Evolutionary conservation across 2,329 filamentous ascomycete species (phyloP).

Genomic region (Fusarium sp.): DNA sequence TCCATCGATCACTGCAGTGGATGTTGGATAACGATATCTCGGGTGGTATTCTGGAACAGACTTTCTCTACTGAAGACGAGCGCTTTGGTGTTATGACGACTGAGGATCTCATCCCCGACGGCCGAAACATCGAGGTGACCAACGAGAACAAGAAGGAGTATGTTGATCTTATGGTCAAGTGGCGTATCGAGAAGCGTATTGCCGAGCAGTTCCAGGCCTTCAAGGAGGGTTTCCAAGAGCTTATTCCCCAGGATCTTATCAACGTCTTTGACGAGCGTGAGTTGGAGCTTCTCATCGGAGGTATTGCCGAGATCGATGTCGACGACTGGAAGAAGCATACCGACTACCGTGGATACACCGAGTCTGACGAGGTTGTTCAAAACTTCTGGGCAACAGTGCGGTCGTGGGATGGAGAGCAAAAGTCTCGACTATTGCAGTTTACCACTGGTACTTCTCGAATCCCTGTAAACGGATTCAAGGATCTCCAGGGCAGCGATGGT

Average conservation of each 20-base stretch:
- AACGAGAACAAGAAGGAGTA: constrained; percentile 99
- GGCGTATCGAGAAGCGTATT: constrained; percentile 98
- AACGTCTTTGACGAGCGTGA: constrained; percentile 99
- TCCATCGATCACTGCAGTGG: constrained; percentile 97
- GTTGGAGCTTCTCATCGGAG: constrained; percentile 94
- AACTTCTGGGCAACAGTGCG: constrained; percentile 99
- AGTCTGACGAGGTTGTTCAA: constrained; percentile 96
- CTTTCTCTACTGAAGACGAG: constrained; percentile 97
- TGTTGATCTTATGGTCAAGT: constrained; percentile 97
- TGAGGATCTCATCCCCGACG: constrained; percentile 92
- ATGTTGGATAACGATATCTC: constrained; percentile 97
- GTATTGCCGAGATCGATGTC: constrained; percentile 99
- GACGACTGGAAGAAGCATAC: constrained; percentile 99
- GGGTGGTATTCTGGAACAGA: constrained; percentile 92
- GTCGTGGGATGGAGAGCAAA: constrained; percentile 98
- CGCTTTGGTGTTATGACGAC: constrained; percentile 95
- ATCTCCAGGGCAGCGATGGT: constrained; percentile 96
- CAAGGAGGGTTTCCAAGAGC: constrained; percentile 96
- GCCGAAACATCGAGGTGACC: constrained; percentile 93
- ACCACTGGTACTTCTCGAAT: constrained; percentile 98
- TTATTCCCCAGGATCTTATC: constrained; percentile 95
- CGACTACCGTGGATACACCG: constrained; percentile 98
- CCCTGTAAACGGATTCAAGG: constrained; percentile 99
- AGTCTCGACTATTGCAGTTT: constrained; percentile 95
- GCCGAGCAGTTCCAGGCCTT: constrained; percentile 99